phyloP scores from a whole-genome alignment of 1,284 basidiomycete genomes.

The Leccinum olivaceoglutinosum region DNA sequence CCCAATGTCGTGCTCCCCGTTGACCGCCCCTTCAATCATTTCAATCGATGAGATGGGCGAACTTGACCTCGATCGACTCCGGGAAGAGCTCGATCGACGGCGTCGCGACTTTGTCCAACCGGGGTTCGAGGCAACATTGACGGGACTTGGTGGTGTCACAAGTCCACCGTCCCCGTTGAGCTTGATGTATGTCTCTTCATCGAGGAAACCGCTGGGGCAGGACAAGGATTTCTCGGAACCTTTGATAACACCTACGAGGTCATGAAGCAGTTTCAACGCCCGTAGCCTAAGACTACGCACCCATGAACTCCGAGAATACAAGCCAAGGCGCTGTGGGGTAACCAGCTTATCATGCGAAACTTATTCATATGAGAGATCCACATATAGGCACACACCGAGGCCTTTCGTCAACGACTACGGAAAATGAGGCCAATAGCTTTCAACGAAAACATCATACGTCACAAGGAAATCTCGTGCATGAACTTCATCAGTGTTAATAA shows the following conservation, averaged over 20 bases:
- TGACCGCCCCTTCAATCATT: slow-evolving; percentile 27
- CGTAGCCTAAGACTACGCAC: slow-evolving; percentile 27
- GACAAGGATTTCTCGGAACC: slow-evolving; percentile 52
- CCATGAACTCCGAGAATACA: slow-evolving; percentile 67
- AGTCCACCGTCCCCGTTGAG: slow-evolving; percentile 42
- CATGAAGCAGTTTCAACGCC: not conserved
- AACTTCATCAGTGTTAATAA: slow-evolving; percentile 12
- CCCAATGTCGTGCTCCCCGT: slow-evolving; percentile 18
- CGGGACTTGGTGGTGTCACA: slow-evolving; percentile 68
- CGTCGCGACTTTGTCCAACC: slow-evolving; percentile 31
- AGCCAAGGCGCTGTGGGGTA: slow-evolving; percentile 48
- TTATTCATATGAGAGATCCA: not conserved
- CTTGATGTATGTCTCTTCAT: slow-evolving; percentile 36
- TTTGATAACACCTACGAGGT: slow-evolving; percentile 53
- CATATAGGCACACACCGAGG: slow-evolving; percentile 38
- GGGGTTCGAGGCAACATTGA: slow-evolving; percentile 62
- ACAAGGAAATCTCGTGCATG: slow-evolving; percentile 28
- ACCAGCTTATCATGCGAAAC: not conserved
- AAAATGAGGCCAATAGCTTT: slow-evolving; percentile 62
- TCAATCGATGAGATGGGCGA: slow-evolving; percentile 34
- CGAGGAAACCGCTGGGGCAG: slow-evolving; percentile 35
- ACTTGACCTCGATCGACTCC: slow-evolving; percentile 28
- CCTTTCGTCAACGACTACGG: slow-evolving; percentile 49
- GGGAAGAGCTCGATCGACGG: slow-evolving; percentile 30
- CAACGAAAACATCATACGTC: slow-evolving; percentile 47